Evolutionary conservation across 2,329 filamentous ascomycete species (phyloP), one percentile per base, ranked within the genome.

Genomic region (Fusarium torulosum): DNA sequence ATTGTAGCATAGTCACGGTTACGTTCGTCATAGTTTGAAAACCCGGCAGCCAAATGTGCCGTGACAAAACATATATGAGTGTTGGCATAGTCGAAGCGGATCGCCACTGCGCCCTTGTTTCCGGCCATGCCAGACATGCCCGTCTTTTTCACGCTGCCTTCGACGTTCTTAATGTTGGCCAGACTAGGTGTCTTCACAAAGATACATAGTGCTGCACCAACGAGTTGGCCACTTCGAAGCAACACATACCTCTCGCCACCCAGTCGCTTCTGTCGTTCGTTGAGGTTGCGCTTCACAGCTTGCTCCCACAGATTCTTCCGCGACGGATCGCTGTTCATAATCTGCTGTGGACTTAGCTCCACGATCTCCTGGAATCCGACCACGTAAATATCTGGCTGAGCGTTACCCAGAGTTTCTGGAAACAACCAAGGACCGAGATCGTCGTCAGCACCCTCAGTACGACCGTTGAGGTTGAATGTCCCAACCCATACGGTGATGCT

Each of bases 351-450:
- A 72, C 93, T 97, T 45, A 99, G 83, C 75, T 97, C 93, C n/a
- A 99, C 96, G 66, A 99, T 98, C 78, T 99, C 96, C 76, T 99
- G 96, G 73, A 99, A 98, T 0, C 93, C 96, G 17, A 97, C 90
- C 9, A 91, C 94, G 51, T 97, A 89, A 37, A 99, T 92, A 59
- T 95, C 92, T 7, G 96, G 94, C 63, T 92, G 88, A 45, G 87
- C 83, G 5, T 88, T 78, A 7, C 87, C 85, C 11, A 85, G 51
- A 1, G 75, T 67, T 6, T 85, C 80, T 1, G 92, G 92, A 74
- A 91, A 94, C 6, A 99, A 82, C 96, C 96, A 99, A 3, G 90
- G 84, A 1, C 92, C 91, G 14, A 99, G 83, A 75, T 98, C 94
- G 66, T 93, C 86, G 20, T 90, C 85, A 23, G 94, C 85, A 5